Base-by-base conservation (phyloP, 1,284 basidiomycete genomes). In the Porogramme epimiltina region DNA sequence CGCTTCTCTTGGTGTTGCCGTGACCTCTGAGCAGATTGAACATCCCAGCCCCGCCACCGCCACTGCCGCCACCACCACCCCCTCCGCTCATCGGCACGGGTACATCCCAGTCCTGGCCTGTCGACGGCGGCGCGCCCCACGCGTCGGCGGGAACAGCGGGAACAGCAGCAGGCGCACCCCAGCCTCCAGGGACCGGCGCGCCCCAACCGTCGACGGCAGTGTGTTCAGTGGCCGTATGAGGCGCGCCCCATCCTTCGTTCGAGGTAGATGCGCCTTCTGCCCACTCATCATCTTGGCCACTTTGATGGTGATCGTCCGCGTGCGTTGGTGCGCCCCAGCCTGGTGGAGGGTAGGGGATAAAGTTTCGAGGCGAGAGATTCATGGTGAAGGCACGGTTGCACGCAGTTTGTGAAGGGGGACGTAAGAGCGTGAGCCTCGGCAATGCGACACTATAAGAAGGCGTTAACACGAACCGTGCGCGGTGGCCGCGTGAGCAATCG, bases 291-390 rank as follows among this genome's bases (percentile, higher is more conserved):
- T 56, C 54, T 16, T 56, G 52, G 18, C 33, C 46, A 18, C 34
- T 54, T 9, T 37, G 53, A 31, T 59, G 54, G 18, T 52, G 51
- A 15, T 51, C 54, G 18, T 45, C 49, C 13, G 40, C 45, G 20
- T 55, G 55, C n/a, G 47, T 54, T 10, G 61, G 56, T 3, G 45
- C 47, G n/a, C 42, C 46, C 62, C 58, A 60, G 33, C 56, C 53
- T 61, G 54, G n/a, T n/a, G n/a, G 33, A 18, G 52, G 53, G 28
- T 56, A 58, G 4, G 61, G 54, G 16, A 61, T 49, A 36, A 53
- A 51, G 47, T 59, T 61, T 47, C 49, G 57, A 48, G 47, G 46
- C 25, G 36, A 31, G 34, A 40, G 50, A 37, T 53, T 19, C 59
- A 60, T 61, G 34, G 43, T 28, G 45, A 46, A 42, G 36, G 36